Percentiles rank a stretch among this genome's conserved stretches.
Conservation (phyloP, 139 green algal species). For the Picochlorum sp. region DNA sequence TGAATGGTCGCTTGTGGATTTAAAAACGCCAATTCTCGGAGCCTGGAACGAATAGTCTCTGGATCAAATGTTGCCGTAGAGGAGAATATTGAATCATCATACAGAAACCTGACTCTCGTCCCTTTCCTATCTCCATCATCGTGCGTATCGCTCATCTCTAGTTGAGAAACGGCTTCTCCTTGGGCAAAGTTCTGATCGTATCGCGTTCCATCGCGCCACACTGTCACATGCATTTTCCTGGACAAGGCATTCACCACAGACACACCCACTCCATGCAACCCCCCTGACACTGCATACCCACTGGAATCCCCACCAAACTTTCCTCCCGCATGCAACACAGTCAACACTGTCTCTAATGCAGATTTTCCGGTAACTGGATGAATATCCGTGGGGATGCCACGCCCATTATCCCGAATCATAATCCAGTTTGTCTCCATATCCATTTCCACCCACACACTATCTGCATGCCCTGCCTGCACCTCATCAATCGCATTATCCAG, state of each 20-base stretch:
- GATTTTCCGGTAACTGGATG: slow-evolving; percentile 83
- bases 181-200: slow-evolving; percentile 63
- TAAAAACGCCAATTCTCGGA: slow-evolving; percentile 94
- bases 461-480: slow-evolving; percentile 76
- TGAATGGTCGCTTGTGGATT: slow-evolving; percentile 68
- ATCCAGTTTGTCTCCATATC: slow-evolving; percentile 57
- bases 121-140: slow-evolving; percentile 28
- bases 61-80: slow-evolving; percentile 59
- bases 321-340: slow-evolving; percentile 89
- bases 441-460: slow-evolving; percentile 48
- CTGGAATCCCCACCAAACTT: slow-evolving; percentile 88
- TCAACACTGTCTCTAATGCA: slow-evolving; percentile 78
- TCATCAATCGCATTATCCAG: slow-evolving; percentile 95
- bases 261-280: slow-evolving; percentile 94
- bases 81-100: slow-evolving; percentile 71
- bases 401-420: slow-evolving; percentile 80
- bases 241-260: slow-evolving; percentile 95
- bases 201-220: slow-evolving; percentile 52
- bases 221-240: slow-evolving; percentile 60
- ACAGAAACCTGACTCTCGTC: slow-evolving; percentile 76
- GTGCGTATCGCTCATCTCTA: not conserved
- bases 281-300: slow-evolving; percentile 81
- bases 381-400: slow-evolving; percentile 85
- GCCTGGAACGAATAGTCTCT: slow-evolving; percentile 64
- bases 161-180: slow-evolving; percentile 37